A percentile compares a stretch with the other conserved stretches of the same genome.
These are phyloP conservation scores for Tetrahymena thermophila DNA, from an alignment of 73 alveolate species.

Conservation along the genomic window DNA sequence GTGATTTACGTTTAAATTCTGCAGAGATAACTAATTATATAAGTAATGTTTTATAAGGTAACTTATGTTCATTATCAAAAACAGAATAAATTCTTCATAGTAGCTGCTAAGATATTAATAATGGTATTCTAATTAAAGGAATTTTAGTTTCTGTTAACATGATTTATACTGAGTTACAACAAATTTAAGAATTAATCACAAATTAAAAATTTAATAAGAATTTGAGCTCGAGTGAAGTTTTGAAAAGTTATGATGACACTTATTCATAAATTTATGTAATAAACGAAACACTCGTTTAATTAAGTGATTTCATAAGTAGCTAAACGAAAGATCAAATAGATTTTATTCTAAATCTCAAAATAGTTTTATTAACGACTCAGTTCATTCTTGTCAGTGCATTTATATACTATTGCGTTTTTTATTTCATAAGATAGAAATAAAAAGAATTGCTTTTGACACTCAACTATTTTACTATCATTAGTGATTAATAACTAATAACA, in stretches of 20 bases:
- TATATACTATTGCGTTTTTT: background rate
- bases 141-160: background rate
- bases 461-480: background rate
- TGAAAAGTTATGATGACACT: background rate
- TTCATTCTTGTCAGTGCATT: background rate
- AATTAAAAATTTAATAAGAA: too few species aligned
- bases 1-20: background rate
- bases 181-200: background rate
- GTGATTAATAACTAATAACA: background rate
- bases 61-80: background rate
- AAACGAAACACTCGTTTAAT: background rate
- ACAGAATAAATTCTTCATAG: background rate
- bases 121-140: background rate
- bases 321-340: background rate
- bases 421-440: background rate
- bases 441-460: background rate
- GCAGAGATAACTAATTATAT: background rate
- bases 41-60: background rate
- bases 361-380: background rate
- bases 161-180: background rate
- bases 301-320: too few species aligned
- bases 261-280: too few species aligned
- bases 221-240: background rate
- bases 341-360: background rate
- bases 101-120: background rate